Base-by-base conservation (phyloP, 352 stramenopile species). In the Thalassiosira livingstoniorum region DNA sequence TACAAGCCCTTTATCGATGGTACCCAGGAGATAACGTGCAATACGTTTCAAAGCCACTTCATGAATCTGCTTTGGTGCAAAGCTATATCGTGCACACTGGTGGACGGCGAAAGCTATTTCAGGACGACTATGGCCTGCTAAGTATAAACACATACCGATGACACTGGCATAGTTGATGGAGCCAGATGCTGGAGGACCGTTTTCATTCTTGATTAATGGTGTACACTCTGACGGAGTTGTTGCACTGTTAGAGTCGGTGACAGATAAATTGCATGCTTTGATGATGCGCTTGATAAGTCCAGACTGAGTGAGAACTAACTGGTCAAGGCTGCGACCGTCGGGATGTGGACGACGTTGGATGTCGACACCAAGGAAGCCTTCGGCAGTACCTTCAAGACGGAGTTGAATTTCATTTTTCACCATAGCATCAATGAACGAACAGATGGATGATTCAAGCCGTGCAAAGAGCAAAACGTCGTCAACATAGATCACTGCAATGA, bases 291-390 rank as follows among this genome's bases (percentile, higher is more conserved):
- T 62, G 21, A 54, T 75, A 0, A 75, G 32, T 13, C 51, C 67
- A 47, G 3, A 15, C 75, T 89, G 82, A 29, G 47, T 70, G 0
- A 89, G n/a, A 21, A 54, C 31, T n/a, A 83, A 78, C 1, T 66
- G 32, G 4, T 15, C 15, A 7, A 5, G 7, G 2, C 57, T n/a
- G 15, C 68, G n/a, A n/a, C n/a, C n/a, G n/a, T n/a, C 29, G 15
- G 21, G 10, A 37, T 23, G 2, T n/a, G 54, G 2, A 15, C 54
- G 27, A 18, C 39, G 7, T 18, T 62, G 51, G 27, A 90, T n/a
- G 2, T 86, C 39, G 1, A 90, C 57, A 25, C 82, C 85, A 31
- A 89, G 77, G 25, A 85, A 89, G 2, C 74, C 81, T 47, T 57
- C 61, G 27, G 84, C 70, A 2, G 10, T 67, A 15, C 67, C 72